Conservation (phyloP, 1,139 yeast genomes). For the Suhomyces coccinellae region DNA sequence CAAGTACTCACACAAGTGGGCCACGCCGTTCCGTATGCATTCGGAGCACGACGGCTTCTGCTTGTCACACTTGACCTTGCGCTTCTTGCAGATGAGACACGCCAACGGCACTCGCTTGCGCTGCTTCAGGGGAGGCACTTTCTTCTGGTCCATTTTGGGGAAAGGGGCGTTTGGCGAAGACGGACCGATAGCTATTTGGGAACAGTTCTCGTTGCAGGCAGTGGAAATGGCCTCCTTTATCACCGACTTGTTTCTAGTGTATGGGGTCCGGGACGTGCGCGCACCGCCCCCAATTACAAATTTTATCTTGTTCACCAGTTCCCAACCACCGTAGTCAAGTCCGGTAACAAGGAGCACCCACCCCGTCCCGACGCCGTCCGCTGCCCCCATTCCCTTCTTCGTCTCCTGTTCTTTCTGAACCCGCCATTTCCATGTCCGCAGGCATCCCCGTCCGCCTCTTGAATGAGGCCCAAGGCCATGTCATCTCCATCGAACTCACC, state of each 20-base stretch:
- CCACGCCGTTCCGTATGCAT: slow-evolving; percentile 44
- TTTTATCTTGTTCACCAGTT: slow-evolving; percentile 1
- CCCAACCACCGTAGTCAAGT: slow-evolving; percentile 4
- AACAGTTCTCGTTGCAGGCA: neutral
- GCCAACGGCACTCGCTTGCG: slow-evolving; percentile 39
- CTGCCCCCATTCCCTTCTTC: neutral
- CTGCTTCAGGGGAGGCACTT: slow-evolving; percentile 2
- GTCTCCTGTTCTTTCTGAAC: neutral
- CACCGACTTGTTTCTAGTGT: too few relatives aligned
- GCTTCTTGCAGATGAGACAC: slow-evolving; percentile 43
- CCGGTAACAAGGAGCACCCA: slow-evolving; percentile 5
- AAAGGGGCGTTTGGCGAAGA: neutral
- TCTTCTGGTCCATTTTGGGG: slow-evolving; percentile 4
- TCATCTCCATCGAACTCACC: slow-evolving; percentile 76
- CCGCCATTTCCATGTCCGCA: slow-evolving; percentile 40
- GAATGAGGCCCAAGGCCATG: slow-evolving; percentile 89
- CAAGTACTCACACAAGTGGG: slow-evolving; percentile 43
- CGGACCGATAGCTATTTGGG: too few relatives aligned
- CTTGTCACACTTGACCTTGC: slow-evolving; percentile 51
- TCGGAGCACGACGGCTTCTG: slow-evolving; percentile 46
- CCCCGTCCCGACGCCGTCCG: neutral
- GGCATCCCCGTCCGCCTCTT: slow-evolving; percentile 86
- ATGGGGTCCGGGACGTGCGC: slow-evolving; percentile 4
- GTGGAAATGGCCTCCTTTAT: neutral
- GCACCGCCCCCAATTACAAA: slow-evolving; percentile 3